A percentile compares a stretch with the other conserved stretches of the same genome.
These are phyloP conservation scores for Candida broadrunensis DNA, from an alignment of 805 yeast species.

Conservation along the genomic window DNA sequence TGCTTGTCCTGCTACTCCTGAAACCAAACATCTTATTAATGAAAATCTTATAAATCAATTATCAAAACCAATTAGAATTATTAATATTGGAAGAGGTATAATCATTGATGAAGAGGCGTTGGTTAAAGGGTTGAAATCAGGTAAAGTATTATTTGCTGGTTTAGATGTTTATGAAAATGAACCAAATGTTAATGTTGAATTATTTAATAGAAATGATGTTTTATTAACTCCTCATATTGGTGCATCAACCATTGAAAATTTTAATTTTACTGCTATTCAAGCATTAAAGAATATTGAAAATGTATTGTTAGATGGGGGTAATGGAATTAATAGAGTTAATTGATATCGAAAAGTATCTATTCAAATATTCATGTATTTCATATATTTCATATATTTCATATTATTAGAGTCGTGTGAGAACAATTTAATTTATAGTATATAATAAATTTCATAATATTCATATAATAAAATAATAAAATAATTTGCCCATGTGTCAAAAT, in stretches of 20 bases:
- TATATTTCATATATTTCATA: too few relatives aligned
- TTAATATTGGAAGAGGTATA: slow-evolving; percentile 75
- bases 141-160: slow-evolving; percentile 64
- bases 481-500: too few relatives aligned
- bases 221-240: slow-evolving; percentile 71
- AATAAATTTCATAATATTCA: too few relatives aligned
- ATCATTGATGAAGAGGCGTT: slow-evolving; percentile 67
- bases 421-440: too few relatives aligned
- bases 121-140: slow-evolving; percentile 55
- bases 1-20: slow-evolving; percentile 63
- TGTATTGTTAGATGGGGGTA: slow-evolving; percentile 35
- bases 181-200: slow-evolving; percentile 49
- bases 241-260: slow-evolving; percentile 59
- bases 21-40: slow-evolving; percentile 56
- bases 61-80: slow-evolving; percentile 55
- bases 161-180: slow-evolving; percentile 71
- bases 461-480: too few relatives aligned
- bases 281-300: slow-evolving; percentile 56
- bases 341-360: too few relatives aligned
- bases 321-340: slow-evolving; percentile 31
- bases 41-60: slow-evolving; percentile 43
- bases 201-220: slow-evolving; percentile 59
- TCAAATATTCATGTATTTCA: too few relatives aligned
- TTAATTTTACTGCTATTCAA: slow-evolving; percentile 45
- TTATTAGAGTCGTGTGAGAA: too few relatives aligned